Evolutionary conservation across 1,139 yeast genomes (phyloP).

Genomic region (Nakaseomyces nivariensis): DNA sequence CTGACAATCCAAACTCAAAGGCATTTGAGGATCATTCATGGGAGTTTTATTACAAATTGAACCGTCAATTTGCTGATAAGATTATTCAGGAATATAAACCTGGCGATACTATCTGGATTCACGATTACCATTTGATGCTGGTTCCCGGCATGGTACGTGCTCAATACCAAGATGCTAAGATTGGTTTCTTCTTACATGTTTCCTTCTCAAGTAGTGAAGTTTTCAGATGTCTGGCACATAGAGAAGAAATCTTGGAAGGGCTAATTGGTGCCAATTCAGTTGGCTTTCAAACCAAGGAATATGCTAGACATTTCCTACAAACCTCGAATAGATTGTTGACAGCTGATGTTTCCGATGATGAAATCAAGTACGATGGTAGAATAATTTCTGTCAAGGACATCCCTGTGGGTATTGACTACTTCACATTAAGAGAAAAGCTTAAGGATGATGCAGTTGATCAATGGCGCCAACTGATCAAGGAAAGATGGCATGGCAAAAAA

Average conservation of each 20-base stretch:
- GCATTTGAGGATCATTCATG: slow-evolving; percentile 92
- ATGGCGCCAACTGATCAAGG: slow-evolving; percentile 63
- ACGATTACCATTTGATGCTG: slow-evolving; percentile 79
- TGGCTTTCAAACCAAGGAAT: slow-evolving; percentile 83
- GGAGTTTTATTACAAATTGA: slow-evolving; percentile 66
- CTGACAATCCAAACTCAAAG: slow-evolving; percentile 83
- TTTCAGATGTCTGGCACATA: slow-evolving; percentile 81
- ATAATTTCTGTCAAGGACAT: slow-evolving; percentile 55
- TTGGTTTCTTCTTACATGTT: slow-evolving; percentile 83
- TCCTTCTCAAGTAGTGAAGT: slow-evolving; percentile 93
- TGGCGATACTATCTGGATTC: slow-evolving; percentile 77
- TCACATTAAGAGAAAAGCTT: slow-evolving; percentile 38
- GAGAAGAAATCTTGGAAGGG: slow-evolving; percentile 65
- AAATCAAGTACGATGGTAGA: slow-evolving; percentile 54
- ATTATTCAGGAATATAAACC: slow-evolving; percentile 53
- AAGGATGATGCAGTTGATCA: slow-evolving; percentile 44
- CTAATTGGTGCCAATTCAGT: slow-evolving; percentile 79
- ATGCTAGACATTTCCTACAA: slow-evolving; percentile 81
- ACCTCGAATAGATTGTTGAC: slow-evolving; percentile 74
- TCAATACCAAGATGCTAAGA: slow-evolving; percentile 65
- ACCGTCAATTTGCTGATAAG: slow-evolving; percentile 67
- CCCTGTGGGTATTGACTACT: slow-evolving; percentile 82
- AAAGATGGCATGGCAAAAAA: slow-evolving; percentile 56
- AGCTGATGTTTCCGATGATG: slow-evolving; percentile 65
- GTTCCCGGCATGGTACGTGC: slow-evolving; percentile 76